phyloP scores from a whole-genome alignment of 306 rosid species.

The Myrica gale region DNA sequence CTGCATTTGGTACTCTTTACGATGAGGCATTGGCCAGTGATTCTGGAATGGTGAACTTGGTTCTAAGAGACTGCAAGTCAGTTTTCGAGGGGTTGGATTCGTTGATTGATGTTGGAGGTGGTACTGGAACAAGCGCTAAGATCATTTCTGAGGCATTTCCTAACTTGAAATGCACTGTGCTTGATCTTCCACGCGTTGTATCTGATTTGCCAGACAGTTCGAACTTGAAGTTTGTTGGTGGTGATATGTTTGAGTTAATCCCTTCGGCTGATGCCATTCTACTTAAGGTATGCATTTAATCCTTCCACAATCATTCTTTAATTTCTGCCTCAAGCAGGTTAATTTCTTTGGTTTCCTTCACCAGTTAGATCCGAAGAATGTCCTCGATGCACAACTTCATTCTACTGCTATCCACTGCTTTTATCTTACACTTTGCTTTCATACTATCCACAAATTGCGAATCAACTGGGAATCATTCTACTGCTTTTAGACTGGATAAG shows the following conservation, averaged over 20 bases:
- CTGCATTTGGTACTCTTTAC: conserved; percentile 16
- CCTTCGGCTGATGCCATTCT: conserved; percentile 52
- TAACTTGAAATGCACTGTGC: conserved; percentile 44
- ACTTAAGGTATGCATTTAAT: conserved; percentile 38
- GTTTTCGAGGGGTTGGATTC: conserved; percentile 46
- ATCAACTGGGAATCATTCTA: too few relatives aligned
- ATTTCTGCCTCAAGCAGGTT: not conserved
- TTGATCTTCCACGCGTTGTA: conserved; percentile 49
- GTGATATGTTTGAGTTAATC: conserved; percentile 51
- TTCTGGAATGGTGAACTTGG: conserved; percentile 44
- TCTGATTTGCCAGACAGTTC: conserved; percentile 20
- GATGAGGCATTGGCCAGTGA: conserved; percentile 43
- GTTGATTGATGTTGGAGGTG: conserved; percentile 41
- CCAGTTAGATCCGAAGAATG: too few relatives aligned
- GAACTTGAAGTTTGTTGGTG: conserved; percentile 48
- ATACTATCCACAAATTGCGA: too few relatives aligned
- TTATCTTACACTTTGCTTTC: too few relatives aligned
- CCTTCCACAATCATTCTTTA: not conserved
- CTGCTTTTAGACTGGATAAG: too few relatives aligned
- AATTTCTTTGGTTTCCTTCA: not conserved
- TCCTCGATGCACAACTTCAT: not conserved
- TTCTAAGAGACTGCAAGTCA: conserved; percentile 28
- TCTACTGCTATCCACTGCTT: too few relatives aligned
- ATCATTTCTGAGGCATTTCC: conserved; percentile 42
- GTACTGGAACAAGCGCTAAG: conserved; percentile 17